Conservation (phyloP, 2,329 filamentous ascomycete genomes). For the Chrysoporthe austroafricana region DNA sequence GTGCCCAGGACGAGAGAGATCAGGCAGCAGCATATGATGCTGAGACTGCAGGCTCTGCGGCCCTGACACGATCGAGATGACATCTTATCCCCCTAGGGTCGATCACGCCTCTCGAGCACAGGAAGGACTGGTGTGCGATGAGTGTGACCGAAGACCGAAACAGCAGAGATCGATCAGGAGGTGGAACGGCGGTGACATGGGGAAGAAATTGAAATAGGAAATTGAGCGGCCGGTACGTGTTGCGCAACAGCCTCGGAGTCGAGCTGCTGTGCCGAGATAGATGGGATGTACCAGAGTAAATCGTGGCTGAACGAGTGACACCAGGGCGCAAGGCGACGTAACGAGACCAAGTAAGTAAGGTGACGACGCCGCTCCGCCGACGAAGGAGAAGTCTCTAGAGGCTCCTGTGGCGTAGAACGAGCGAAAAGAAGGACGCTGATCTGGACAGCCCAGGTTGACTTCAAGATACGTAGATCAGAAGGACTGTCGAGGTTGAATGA, state of each 20-base stretch:
- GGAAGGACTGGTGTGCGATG: not conserved
- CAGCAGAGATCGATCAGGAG: not conserved
- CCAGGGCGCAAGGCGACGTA: not conserved
- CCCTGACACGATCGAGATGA: not conserved
- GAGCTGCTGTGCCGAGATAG: not conserved
- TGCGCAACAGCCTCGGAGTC: not conserved
- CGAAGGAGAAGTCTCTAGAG: not conserved
- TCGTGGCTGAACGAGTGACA: constrained; percentile 8
- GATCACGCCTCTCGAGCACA: not conserved
- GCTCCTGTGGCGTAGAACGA: not conserved
- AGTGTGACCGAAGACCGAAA: not conserved
- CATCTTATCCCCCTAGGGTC: constrained; percentile 3
- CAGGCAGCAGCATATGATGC: constrained; percentile 25
- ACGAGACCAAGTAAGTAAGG: not conserved
- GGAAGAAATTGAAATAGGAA: not conserved
- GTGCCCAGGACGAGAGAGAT: constrained; percentile 29
- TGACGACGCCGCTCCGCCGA: not conserved
- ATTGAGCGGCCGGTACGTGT: not conserved
- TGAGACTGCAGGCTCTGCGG: constrained; percentile 19
- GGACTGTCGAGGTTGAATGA: not conserved
- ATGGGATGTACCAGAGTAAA: not conserved
- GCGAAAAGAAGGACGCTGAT: not conserved
- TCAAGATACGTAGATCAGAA: not conserved
- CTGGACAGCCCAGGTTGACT: not conserved
- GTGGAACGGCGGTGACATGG: not conserved